Base-by-base conservation (phyloP, 768 basidiomycete genomes). In the Podaxis sp. region DNA sequence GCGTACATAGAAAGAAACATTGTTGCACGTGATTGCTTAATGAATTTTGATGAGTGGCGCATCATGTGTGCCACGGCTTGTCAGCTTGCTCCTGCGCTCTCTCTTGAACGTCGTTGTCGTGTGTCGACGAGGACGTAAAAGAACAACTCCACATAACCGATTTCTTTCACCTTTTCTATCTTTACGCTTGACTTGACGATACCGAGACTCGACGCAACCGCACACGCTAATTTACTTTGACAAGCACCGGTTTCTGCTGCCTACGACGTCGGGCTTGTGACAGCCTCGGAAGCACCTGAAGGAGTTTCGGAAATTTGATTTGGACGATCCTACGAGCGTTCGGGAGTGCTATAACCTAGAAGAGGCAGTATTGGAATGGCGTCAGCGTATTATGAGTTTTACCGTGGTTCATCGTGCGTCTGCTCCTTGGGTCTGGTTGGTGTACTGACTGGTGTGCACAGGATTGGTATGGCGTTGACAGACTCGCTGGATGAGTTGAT, bases 401-500 rank as follows among this genome's bases (percentile, higher is more conserved):
- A 94, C 79, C 84, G 93, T 64, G 91, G 92, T 63, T 93, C 92
- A 47, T 93, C 92, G 93, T 94, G 80, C 70, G 91, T 85, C 63
- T 55, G 52, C 38, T 24, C 33, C 19, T 49, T 54, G 33, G 64
- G 33, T 54, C 22, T 27, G 49, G 27, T 55, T 64, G 22, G 46
- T 60, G 13, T 29, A n/a, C 37, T 57, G 29, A 11, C 8, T 24
- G 13, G 17, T 60, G 60, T 36, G 36, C 17, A 55, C 61, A 98
- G 97, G 66, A 94, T 98, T 75, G 97, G 97, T 56, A 93, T 95
- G 85, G 94, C 96, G 57, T 82, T 99, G 56, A 96, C 96, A 13
- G 97, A 99, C 80, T 95, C 96, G 66, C 86, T 99, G 69, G 97
- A 99, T 78, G 96, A 98, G 77, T 85, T 99, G 67, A 98, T 99